Conservation (phyloP, 2,329 filamentous ascomycete genomes). For the Knoxdaviesia capensis region DNA sequence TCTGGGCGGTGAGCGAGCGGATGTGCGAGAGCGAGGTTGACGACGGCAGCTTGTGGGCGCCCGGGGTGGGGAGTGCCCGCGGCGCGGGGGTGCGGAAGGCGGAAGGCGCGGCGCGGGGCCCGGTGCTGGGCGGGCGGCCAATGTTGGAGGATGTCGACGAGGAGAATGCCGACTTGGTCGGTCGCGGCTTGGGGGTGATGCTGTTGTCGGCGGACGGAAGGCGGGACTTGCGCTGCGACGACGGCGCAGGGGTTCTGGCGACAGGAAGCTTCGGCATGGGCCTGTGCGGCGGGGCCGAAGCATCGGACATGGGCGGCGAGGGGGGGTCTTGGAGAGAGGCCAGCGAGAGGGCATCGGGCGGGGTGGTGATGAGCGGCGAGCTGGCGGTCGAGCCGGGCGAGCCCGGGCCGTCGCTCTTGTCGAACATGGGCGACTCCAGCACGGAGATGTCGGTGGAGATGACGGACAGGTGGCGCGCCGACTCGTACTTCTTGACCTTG, state of each 20-base stretch:
- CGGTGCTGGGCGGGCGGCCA: constrained; percentile 15
- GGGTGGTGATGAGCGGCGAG: constrained; percentile 76
- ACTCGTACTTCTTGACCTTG: constrained; percentile 61
- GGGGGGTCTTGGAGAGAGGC: constrained; percentile 62
- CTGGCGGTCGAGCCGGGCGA: constrained; percentile 77
- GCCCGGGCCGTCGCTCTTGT: constrained; percentile 39
- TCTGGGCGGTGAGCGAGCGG: constrained; percentile 81
- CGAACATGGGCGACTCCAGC: constrained; percentile 52
- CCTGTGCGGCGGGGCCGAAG: constrained; percentile 40
- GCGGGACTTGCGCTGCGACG: constrained; percentile 14
- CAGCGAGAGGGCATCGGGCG: constrained; percentile 43
- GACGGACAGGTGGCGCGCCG: constrained; percentile 31
- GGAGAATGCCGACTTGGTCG: constrained; percentile 10
- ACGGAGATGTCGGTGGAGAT: constrained; percentile 43
- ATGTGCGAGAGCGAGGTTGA: constrained; percentile 76
- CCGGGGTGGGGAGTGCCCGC: constrained; percentile 16
- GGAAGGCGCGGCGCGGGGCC: constrained; percentile 27
- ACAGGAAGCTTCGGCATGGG: constrained; percentile 17
- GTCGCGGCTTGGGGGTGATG: constrained; percentile 35
- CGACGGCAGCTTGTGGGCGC: constrained; percentile 26
- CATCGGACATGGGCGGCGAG: constrained; percentile 83
- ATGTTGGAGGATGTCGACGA: background rate
- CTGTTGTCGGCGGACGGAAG: constrained; percentile 33
- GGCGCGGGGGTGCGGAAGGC: constrained; percentile 31
- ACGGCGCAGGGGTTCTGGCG: constrained; percentile 17